Percentiles rank a stretch among this genome's conserved stretches.
phyloP scores from a whole-genome alignment of 306 rosid genomes.

The Pterocarpus santalinus region DNA sequence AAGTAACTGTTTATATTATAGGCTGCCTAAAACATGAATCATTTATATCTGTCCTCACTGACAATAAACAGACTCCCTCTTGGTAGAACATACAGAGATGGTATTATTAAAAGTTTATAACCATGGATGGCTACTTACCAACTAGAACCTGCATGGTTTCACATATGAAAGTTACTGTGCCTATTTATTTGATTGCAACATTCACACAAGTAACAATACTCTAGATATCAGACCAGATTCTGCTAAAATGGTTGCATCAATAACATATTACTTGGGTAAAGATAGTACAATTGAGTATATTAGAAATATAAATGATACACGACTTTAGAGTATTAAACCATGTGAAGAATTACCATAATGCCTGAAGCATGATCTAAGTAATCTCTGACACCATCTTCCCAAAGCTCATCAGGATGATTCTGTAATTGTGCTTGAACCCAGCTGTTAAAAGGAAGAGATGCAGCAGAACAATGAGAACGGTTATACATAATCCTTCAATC shows the following conservation, averaged over 20 bases:
- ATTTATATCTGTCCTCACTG: slow-evolving; percentile 1
- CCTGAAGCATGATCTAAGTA: slow-evolving; percentile 85
- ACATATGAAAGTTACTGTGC: slow-evolving; percentile 8
- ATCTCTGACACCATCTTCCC: slow-evolving; percentile 96
- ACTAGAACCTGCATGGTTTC: slow-evolving; percentile 14
- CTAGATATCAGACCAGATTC: slow-evolving; percentile 7
- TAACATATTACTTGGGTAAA: slow-evolving; percentile 21
- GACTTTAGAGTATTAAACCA: slow-evolving; percentile 23
- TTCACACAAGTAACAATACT: slow-evolving; percentile 22
- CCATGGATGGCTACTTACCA: neutral
- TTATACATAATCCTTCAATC: slow-evolving; percentile 31
- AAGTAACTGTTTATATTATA: slow-evolving; percentile 16
- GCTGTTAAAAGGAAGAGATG: slow-evolving; percentile 62
- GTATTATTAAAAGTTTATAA: neutral
- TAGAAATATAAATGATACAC: slow-evolving; percentile 24
- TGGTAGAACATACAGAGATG: slow-evolving; percentile 19
- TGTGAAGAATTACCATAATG: slow-evolving; percentile 73
- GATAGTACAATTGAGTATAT: neutral
- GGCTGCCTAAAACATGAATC: slow-evolving; percentile 13
- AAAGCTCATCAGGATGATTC: slow-evolving; percentile 95
- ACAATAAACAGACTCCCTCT: slow-evolving; percentile 34
- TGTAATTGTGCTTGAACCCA: slow-evolving; percentile 94
- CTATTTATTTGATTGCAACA: slow-evolving; percentile 21
- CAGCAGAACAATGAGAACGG: slow-evolving; percentile 26
- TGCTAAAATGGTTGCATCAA: slow-evolving; percentile 13